Evolutionary conservation across 106 monocot genomes (phyloP).

Genomic region (Ottelia alismoides): DNA sequence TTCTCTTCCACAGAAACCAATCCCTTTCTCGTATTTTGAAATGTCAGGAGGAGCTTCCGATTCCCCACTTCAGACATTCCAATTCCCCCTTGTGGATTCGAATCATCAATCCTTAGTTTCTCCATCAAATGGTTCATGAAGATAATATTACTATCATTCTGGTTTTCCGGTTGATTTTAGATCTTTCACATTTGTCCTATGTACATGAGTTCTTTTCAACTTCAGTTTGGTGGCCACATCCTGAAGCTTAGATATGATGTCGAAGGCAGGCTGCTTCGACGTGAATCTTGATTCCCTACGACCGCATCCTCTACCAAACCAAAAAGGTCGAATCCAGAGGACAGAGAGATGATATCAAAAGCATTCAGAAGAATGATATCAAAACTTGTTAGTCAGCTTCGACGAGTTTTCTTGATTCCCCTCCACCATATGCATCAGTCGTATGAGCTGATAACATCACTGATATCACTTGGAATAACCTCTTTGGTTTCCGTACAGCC

Average conservation of each 20-base stretch:
- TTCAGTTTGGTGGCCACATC: constrained; percentile 43
- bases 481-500: not conserved
- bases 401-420: not conserved
- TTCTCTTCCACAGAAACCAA: too few species aligned
- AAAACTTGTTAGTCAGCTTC: not conserved
- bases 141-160: too few species aligned
- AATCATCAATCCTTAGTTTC: too few species aligned
- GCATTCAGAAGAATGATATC: too few species aligned
- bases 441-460: not conserved
- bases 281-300: constrained; percentile 28
- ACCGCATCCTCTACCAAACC: constrained; percentile 3
- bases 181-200: too few species aligned
- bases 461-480: not conserved
- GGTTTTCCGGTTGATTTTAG: too few species aligned
- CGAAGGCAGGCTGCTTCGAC: constrained; percentile 26
- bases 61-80: too few species aligned
- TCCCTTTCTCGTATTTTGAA: too few species aligned
- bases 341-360: constrained; percentile 12
- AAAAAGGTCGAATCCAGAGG: constrained; percentile 7
- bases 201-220: too few species aligned
- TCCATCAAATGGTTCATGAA: too few species aligned
- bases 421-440: not conserved
- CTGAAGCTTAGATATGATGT: constrained; percentile 56
- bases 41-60: too few species aligned
- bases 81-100: too few species aligned